Conservation (phyloP, 768 basidiomycete genomes). For the Kwoniella shandongensis region DNA sequence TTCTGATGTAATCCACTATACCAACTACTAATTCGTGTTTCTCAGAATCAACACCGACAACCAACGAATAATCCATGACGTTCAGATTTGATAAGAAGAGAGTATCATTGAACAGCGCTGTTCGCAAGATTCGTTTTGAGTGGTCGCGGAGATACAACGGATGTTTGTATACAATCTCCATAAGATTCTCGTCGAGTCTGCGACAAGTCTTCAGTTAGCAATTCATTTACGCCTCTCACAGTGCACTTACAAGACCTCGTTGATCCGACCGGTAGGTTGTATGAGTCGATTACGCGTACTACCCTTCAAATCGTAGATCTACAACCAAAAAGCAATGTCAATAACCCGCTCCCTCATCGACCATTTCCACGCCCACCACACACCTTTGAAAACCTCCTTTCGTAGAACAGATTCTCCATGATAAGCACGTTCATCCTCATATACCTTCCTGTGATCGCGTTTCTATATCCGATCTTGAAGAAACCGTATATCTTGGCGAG, state of each 20-base stretch:
- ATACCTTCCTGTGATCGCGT: conserved; percentile 74
- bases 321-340: too few species aligned
- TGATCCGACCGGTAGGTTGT: conserved; percentile 80
- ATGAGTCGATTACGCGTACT: conserved; percentile 92
- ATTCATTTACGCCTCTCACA: background rate
- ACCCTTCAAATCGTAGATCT: conserved; percentile 98
- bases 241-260: conserved; percentile 71
- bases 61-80: conserved; percentile 89
- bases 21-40: conserved; percentile 91
- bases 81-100: conserved; percentile 91
- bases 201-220: too few species aligned
- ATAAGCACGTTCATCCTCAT: conserved; percentile 93
- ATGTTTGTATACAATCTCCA: conserved; percentile 79
- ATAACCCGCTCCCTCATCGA: too few species aligned
- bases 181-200: conserved; percentile 85
- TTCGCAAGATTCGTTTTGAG: conserved; percentile 84
- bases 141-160: conserved; percentile 97
- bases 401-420: conserved; percentile 92
- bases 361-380: background rate
- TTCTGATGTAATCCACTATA: conserved; percentile 76
- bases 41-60: conserved; percentile 88
- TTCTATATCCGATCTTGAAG: conserved; percentile 87
- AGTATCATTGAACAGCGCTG: conserved; percentile 90
- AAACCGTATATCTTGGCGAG: conserved; percentile 96
- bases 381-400: conserved; percentile 83